Conservation (phyloP, 2,329 filamentous ascomycete genomes). For the Aspergillus vadensis region DNA sequence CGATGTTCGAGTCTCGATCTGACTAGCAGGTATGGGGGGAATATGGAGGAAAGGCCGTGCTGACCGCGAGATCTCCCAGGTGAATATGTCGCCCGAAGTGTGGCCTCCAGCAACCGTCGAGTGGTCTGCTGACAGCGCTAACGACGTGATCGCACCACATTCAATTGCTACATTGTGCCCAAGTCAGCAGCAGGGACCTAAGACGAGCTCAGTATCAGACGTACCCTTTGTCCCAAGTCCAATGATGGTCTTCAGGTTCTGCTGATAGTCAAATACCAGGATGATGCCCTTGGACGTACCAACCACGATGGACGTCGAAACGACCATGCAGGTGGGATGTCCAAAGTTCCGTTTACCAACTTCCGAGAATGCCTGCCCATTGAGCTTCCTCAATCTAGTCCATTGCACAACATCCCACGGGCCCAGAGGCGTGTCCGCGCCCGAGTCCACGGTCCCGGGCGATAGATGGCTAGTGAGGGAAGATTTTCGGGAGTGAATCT, state of each 20-base stretch:
- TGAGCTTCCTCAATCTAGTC: slow-evolving; percentile 90
- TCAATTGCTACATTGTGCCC: slow-evolving; percentile 67
- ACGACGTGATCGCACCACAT: slow-evolving; percentile 80
- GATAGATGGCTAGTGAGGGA: slow-evolving; percentile 74
- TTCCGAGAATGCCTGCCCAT: slow-evolving; percentile 88
- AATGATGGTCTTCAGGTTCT: slow-evolving; percentile 90
- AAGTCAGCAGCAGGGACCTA: not conserved
- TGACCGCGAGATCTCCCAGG: slow-evolving; percentile 86
- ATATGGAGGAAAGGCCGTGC: slow-evolving; percentile 87
- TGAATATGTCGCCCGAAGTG: slow-evolving; percentile 88
- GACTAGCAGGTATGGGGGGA: slow-evolving; percentile 68
- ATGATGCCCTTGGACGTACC: slow-evolving; percentile 95
- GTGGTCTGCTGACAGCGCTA: slow-evolving; percentile 92
- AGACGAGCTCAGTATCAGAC: slow-evolving; percentile 20
- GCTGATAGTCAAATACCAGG: slow-evolving; percentile 95
- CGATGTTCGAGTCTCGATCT: slow-evolving; percentile 64
- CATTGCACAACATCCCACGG: slow-evolving; percentile 98
- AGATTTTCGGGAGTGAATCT: slow-evolving; percentile 75
- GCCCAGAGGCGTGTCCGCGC: slow-evolving; percentile 70
- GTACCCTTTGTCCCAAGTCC: slow-evolving; percentile 87
- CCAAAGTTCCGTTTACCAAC: slow-evolving; percentile 90
- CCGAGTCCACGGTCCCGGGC: slow-evolving; percentile 59
- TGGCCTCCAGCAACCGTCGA: slow-evolving; percentile 89
- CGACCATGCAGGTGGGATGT: slow-evolving; percentile 81
- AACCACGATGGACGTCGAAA: slow-evolving; percentile 84